Percentiles rank a stretch among this genome's conserved stretches.
These are phyloP conservation scores for Trichoderma brevicompactum DNA, from an alignment of 2,329 filamentous ascomycete species.

Conservation along the genomic window DNA sequence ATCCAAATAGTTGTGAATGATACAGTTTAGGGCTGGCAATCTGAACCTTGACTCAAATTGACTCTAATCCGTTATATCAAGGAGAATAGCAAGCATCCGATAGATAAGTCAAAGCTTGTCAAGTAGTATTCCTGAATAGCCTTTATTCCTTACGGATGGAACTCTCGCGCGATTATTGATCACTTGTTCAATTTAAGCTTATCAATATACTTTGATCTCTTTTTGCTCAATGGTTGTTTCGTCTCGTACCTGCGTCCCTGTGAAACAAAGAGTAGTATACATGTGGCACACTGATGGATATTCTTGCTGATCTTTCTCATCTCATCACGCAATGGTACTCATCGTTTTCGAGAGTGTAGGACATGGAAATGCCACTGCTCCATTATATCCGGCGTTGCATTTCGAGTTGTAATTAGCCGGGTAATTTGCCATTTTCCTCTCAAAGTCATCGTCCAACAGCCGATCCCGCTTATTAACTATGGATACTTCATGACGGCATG, in stretches of 20 bases:
- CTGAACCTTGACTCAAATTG: background rate
- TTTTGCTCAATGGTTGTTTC: background rate
- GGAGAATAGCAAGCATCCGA: too few relatives aligned
- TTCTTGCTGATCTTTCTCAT: conserved; percentile 1
- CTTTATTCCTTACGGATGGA: background rate
- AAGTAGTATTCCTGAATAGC: background rate
- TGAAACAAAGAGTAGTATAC: background rate
- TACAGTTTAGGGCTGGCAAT: background rate
- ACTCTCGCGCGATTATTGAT: background rate
- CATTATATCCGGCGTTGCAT: background rate
- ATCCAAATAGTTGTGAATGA: background rate
- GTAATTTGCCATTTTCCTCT: background rate
- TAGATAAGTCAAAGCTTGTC: too few relatives aligned
- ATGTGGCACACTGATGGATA: conserved; percentile 6
- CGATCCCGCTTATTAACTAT: background rate
- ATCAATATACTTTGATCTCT: background rate
- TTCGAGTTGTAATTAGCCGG: background rate
- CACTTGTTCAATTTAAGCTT: conserved; percentile 7
- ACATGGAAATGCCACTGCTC: background rate
- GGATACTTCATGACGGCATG: background rate
- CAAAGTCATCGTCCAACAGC: background rate
- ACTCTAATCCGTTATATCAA: too few relatives aligned
- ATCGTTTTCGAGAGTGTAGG: too few relatives aligned
- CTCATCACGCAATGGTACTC: background rate
- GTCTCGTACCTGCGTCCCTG: conserved; percentile 8